These are phyloP conservation scores for Candida jianshihensis DNA, from an alignment of 805 yeast species.

Conservation along the genomic window DNA sequence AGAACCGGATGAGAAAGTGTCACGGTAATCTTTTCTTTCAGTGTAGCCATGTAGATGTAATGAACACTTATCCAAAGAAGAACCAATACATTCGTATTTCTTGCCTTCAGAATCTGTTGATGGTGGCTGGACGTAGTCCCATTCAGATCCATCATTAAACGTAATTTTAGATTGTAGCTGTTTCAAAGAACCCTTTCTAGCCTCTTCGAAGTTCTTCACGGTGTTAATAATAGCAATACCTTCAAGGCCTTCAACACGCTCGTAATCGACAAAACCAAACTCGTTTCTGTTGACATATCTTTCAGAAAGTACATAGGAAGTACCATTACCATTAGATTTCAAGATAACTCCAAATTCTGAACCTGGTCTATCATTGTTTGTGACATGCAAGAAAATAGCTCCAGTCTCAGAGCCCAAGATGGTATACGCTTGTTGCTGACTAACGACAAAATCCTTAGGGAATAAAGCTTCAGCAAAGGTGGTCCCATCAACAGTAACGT, in stretches of 20 bases:
- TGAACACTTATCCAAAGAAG: slow-evolving; percentile 55
- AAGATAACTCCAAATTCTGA: slow-evolving; percentile 71
- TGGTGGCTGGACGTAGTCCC: slow-evolving; percentile 73
- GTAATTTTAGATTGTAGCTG: slow-evolving; percentile 65
- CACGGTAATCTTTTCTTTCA: slow-evolving; percentile 77
- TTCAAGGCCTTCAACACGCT: slow-evolving; percentile 73
- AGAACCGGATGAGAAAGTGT: slow-evolving; percentile 79
- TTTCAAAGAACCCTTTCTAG: slow-evolving; percentile 41
- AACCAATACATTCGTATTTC: slow-evolving; percentile 44
- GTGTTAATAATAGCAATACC: slow-evolving; percentile 74
- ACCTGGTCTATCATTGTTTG: slow-evolving; percentile 45
- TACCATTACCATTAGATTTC: slow-evolving; percentile 89
- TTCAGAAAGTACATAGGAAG: slow-evolving; percentile 67
- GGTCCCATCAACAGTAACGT: slow-evolving; percentile 73
- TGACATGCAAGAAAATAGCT: slow-evolving; percentile 76
- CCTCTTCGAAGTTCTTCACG: slow-evolving; percentile 49
- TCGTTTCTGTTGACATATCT: slow-evolving; percentile 70
- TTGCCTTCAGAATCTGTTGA: slow-evolving; percentile 52
- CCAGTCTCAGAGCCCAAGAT: slow-evolving; percentile 67
- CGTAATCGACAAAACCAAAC: slow-evolving; percentile 82
- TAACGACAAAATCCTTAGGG: slow-evolving; percentile 61
- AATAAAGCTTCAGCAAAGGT: slow-evolving; percentile 73
- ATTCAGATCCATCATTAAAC: slow-evolving; percentile 86
- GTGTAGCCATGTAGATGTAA: slow-evolving; percentile 87
- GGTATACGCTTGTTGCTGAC: slow-evolving; percentile 68